Conservation (phyloP, 495 filamentous ascomycete species). For the Hypoxylon fragiforme region DNA sequence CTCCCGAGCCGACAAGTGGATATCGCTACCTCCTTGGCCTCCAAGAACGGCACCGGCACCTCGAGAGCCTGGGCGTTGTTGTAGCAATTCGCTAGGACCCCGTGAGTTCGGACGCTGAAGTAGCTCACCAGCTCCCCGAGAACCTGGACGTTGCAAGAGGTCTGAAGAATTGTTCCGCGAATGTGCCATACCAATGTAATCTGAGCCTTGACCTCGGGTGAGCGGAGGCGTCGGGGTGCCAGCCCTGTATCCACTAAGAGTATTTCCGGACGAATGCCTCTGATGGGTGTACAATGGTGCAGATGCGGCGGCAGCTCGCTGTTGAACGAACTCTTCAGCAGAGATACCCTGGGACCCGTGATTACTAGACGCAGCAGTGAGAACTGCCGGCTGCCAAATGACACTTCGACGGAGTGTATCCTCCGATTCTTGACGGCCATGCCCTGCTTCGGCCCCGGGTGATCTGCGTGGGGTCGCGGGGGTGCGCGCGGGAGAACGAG, state of each 20-base stretch:
- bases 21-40: conserved; percentile 43
- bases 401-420: conserved; percentile 62
- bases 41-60: conserved; percentile 39
- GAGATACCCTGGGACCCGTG: conserved; percentile 49
- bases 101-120: conserved; percentile 37
- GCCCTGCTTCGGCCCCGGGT: conserved; percentile 41
- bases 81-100: conserved; percentile 33
- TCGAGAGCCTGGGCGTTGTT: conserved; percentile 34
- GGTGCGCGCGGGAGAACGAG: conserved; percentile 44
- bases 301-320: conserved; percentile 62
- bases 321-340: conserved; percentile 85
- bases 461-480: conserved; percentile 44
- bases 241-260: conserved; percentile 49
- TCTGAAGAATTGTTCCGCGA: conserved; percentile 52
- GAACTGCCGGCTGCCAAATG: conserved; percentile 75
- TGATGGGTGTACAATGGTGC: conserved; percentile 59
- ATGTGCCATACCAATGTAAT: conserved; percentile 39
- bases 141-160: conserved; percentile 43
- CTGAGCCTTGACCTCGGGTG: conserved; percentile 26
- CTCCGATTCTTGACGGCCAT: conserved; percentile 50
- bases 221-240: conserved; percentile 50
- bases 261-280: conserved; percentile 59
- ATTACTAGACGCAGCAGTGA: conserved; percentile 45
- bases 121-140: conserved; percentile 42
- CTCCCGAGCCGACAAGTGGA: conserved; percentile 84